Evolutionary conservation across 306 rosid species (phyloP).

Genomic region (Comarum palustre): DNA sequence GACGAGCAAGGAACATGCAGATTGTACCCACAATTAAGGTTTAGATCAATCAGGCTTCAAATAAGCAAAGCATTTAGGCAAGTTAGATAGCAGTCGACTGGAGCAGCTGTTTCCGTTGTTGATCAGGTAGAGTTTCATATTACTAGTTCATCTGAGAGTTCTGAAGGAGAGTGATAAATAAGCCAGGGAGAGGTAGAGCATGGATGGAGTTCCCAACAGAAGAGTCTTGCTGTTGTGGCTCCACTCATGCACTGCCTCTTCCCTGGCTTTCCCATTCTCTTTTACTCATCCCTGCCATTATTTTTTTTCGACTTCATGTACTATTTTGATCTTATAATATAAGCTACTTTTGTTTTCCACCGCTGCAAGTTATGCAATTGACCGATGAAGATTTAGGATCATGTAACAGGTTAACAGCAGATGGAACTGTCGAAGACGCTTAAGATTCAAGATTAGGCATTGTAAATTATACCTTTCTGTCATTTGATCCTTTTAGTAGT

Average conservation of each 20-base stretch:
- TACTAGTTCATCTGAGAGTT: not conserved
- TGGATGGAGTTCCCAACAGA: slow-evolving; percentile 68
- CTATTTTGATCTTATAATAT: too few species aligned
- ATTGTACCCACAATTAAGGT: not conserved
- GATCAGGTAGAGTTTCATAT: not conserved
- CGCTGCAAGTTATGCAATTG: not conserved
- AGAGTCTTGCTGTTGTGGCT: slow-evolving; percentile 39
- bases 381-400: not conserved
- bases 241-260: slow-evolving; percentile 99
- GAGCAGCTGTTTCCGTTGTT: not conserved
- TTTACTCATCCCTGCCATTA: too few species aligned
- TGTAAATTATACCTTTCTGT: not conserved
- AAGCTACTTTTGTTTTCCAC: not conserved
- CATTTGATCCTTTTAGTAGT: not conserved
- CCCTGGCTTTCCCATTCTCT: too few species aligned
- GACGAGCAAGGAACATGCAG: not conserved
- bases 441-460: not conserved
- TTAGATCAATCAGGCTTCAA: not conserved
- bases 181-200: slow-evolving; percentile 78
- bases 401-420: not conserved
- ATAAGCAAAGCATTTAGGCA: not conserved
- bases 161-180: slow-evolving; percentile 6
- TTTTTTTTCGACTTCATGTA: too few species aligned
- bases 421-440: not conserved
- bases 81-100: not conserved